Evolutionary conservation across 371 early-diverging fungal species (phyloP), one percentile per base, ranked within the genome.

Genomic region (Syncephalastrum contaminatum): DNA sequence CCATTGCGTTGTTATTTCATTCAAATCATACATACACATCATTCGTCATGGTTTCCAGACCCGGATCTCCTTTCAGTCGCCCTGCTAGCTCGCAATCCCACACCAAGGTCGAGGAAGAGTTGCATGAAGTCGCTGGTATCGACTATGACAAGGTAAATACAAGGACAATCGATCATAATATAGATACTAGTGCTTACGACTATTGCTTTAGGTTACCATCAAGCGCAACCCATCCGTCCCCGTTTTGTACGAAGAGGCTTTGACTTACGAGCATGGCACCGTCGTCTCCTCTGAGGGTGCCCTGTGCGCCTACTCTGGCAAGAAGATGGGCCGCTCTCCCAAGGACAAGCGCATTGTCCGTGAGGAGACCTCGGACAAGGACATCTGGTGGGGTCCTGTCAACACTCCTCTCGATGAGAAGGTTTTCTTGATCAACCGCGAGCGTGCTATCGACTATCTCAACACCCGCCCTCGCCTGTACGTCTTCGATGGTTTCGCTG

Each of bases 371-470:
- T 87, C 93, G 15, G 68, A 76, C 13, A 75, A 87, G 48, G 92
- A 97, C 67, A 83, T 98, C 64, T 98, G 98, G 98, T 96, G 96
- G 95, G 97, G 97, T n/a, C 95, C 97, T 25, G 94, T 97, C 61
- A 98, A 98, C 79, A 89, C 88, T 67, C 88, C 88, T 64, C 86
- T 97, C 71, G 79, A 84, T 53, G 91, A 93, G 64, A 81, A 88
- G 49, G 85, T 91, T 12, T 98, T 98, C 75, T 84, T 91, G 69
- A 89, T 92, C 69, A 97, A 96, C 81, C 92, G 94, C 66, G 95
- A 98, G 76, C 87, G 95, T 50, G 96, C 97, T 19, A 83, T 92
- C 64, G 96, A 96, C 78, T 98, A 97, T 72, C 80, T 98, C 56
- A 98, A 98, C 77, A 95, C 97, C 15, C 90, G 92, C 58, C 81